Base-by-base conservation (phyloP, 1,284 basidiomycete genomes). In the Mrakiaceae sp. region DNA sequence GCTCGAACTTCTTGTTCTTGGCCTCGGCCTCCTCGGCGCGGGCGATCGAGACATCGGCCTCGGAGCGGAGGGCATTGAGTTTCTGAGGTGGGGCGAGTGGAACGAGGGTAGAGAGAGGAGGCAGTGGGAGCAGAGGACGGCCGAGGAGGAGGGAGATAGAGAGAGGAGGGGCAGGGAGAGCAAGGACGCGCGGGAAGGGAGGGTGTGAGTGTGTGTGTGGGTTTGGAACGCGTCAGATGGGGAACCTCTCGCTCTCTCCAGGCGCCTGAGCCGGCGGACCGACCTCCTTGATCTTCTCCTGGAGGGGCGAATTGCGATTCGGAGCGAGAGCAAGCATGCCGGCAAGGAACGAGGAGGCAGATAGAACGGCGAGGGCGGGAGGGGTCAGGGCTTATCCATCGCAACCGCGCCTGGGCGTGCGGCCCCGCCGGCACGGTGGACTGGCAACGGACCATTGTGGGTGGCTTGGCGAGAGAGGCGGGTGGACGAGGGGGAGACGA, bases 11-110 rank as follows among this genome's bases (percentile, higher is more conserved):
- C 84, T 95, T 96, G 81, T 83, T 84, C 81, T 90, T 87, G 6
- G 79, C 80, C 76, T 96, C 92, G n/a, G 90, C 87, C 8, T 76
- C 80, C 72, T 94, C 91, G 52, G 91, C 92, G 66, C 91, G 87
- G 50, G 78, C 75, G 66, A 86, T 79, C 54, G 91, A 88, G 64
- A 77, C 76, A 77, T 98, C 95, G 63, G 90, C 92, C 81, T 98
- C 95, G 61, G 78, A 75, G 70, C 93, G 91, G 72, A 98, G 78
- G 65, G 81, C 76, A 72, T 78, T 78, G 73, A 83, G 79, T 74
- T 80, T 79, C 81, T 83, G 68, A 39, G 4, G 27, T 27, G 27
- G 43, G 42, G 3, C 14, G 14, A 16, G 7, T 9, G n/a, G n/a
- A 3, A 57, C 5, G 39, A 43, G 3, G 43, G 55, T 4, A n/a